These are phyloP conservation scores for Ceratocystis papillata DNA, from an alignment of 2,329 filamentous ascomycete species.

Conservation along the genomic window DNA sequence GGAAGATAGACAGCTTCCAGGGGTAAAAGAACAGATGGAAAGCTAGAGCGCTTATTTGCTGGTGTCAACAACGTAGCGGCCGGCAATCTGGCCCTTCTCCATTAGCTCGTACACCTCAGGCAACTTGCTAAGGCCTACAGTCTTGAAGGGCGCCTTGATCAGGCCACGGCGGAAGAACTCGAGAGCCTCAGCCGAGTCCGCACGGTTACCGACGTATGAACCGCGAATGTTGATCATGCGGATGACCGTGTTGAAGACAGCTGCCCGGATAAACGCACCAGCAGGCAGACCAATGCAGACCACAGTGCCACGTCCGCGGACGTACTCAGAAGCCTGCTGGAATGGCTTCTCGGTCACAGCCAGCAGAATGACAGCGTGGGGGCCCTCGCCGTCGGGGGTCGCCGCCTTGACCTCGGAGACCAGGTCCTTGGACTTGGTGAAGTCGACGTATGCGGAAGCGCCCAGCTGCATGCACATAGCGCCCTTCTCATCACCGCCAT, in stretches of 20 bases:
- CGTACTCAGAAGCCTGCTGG: conserved; percentile 84
- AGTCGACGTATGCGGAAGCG: conserved; percentile 67
- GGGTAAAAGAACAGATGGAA: background rate
- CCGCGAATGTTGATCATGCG: conserved; percentile 88
- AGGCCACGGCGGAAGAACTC: conserved; percentile 79
- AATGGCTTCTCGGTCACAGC: conserved; percentile 86
- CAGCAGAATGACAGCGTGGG: conserved; percentile 76
- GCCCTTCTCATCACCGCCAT: conserved; percentile 71
- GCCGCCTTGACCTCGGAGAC: conserved; percentile 74
- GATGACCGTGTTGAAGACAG: conserved; percentile 81
- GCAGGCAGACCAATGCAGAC: conserved; percentile 84
- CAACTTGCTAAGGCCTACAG: conserved; percentile 67
- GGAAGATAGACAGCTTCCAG: background rate
- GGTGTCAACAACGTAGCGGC: conserved; percentile 69
- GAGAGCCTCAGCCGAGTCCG: conserved; percentile 76
- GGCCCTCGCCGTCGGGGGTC: conserved; percentile 69
- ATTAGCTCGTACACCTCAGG: conserved; percentile 69
- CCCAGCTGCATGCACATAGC: conserved; percentile 60
- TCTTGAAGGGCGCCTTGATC: conserved; percentile 81
- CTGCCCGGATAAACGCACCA: conserved; percentile 65
- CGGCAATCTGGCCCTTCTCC: conserved; percentile 59
- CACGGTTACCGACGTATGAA: conserved; percentile 85
- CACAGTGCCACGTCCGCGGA: conserved; percentile 70
- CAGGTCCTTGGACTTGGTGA: conserved; percentile 61
- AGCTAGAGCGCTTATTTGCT: conserved; percentile 39